Conservation (phyloP, 1,139 yeast species). For the Candida gigantensis region DNA sequence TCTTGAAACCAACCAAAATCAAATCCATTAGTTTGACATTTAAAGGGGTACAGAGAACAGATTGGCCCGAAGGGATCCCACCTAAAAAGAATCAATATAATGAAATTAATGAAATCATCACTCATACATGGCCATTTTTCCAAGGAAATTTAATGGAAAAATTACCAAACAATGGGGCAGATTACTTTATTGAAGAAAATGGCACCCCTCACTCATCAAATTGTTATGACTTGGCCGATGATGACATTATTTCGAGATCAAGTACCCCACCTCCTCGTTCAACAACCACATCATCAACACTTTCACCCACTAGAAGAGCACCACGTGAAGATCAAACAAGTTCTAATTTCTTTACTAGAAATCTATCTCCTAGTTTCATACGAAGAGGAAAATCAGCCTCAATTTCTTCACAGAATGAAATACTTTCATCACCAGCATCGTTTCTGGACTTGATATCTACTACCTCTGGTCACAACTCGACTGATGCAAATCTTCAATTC, state of each 20-base stretch:
- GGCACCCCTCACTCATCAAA: slow-evolving; percentile 12
- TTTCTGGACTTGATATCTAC: slow-evolving; percentile 15
- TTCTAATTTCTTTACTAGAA: slow-evolving; percentile 28
- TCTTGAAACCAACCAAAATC: slow-evolving; percentile 73
- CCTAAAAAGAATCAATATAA: slow-evolving; percentile 70
- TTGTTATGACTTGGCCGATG: slow-evolving; percentile 28
- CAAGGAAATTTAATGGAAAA: slow-evolving; percentile 21
- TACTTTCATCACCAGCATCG: too few species aligned
- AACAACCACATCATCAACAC: slow-evolving; percentile 3
- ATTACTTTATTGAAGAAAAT: slow-evolving; percentile 42
- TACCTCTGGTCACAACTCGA: slow-evolving; percentile 7
- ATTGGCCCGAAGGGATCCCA: slow-evolving; percentile 99
- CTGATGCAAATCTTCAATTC: slow-evolving; percentile 33
- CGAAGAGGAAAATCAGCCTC: slow-evolving; percentile 45
- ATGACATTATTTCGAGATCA: slow-evolving; percentile 27
- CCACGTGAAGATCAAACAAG: slow-evolving; percentile 5
- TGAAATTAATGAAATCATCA: slow-evolving; percentile 67
- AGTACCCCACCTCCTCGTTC: slow-evolving; percentile 23
- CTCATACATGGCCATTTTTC: slow-evolving; percentile 93
- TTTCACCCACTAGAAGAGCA: slow-evolving; percentile 5
- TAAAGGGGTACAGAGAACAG: slow-evolving; percentile 77
- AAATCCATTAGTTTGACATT: slow-evolving; percentile 68
- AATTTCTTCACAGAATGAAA: slow-evolving; percentile 20
- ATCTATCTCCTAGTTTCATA: slow-evolving; percentile 33
- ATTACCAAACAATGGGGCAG: slow-evolving; percentile 56